A percentile compares a stretch with the other conserved stretches of the same genome.
Conservation (phyloP, 495 filamentous ascomycete genomes). For the Hypoxylon intermedium region DNA sequence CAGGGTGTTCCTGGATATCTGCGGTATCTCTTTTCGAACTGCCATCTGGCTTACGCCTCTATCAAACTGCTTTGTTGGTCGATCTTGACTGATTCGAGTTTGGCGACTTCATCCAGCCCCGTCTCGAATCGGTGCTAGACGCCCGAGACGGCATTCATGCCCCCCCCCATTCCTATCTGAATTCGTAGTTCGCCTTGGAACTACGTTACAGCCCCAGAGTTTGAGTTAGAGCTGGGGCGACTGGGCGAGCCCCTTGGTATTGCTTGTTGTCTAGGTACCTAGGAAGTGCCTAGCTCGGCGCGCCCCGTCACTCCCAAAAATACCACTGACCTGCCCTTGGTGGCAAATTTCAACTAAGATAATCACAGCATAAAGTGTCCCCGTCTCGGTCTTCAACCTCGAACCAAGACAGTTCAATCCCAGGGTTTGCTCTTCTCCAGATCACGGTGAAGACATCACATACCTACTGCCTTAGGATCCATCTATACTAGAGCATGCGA, state of each 20-base stretch:
- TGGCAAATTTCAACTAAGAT: slow-evolving; percentile 27
- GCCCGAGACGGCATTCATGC: slow-evolving; percentile 33
- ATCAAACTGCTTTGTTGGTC: slow-evolving; percentile 26
- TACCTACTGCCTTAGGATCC: slow-evolving; percentile 28
- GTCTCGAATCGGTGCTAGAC: slow-evolving; percentile 36
- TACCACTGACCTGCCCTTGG: slow-evolving; percentile 9
- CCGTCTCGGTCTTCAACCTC: slow-evolving; percentile 18
- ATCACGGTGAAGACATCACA: slow-evolving; percentile 31
- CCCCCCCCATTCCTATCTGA: slow-evolving; percentile 25
- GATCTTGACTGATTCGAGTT: slow-evolving; percentile 36
- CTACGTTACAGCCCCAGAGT: slow-evolving; percentile 37
- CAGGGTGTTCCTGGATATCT: slow-evolving; percentile 37
- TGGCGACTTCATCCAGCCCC: slow-evolving; percentile 33
- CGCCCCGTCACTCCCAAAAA: slow-evolving; percentile 24
- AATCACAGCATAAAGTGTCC: slow-evolving; percentile 31
- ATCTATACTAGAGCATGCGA: slow-evolving; percentile 36
- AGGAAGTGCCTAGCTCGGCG: slow-evolving; percentile 30
- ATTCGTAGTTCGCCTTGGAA: slow-evolving; percentile 28
- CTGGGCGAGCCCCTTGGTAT: slow-evolving; percentile 23
- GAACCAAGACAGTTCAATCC: slow-evolving; percentile 8
- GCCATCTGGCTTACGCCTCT: slow-evolving; percentile 27
- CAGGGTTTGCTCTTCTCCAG: slow-evolving; percentile 21
- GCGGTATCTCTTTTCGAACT: slow-evolving; percentile 24
- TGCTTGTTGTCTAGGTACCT: no score
- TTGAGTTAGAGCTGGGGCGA: slow-evolving; percentile 40